A percentile compares a stretch with the other conserved stretches of the same genome.
Conservation (phyloP, 306 rosid species). For the Sechiopsis laciniata region DNA sequence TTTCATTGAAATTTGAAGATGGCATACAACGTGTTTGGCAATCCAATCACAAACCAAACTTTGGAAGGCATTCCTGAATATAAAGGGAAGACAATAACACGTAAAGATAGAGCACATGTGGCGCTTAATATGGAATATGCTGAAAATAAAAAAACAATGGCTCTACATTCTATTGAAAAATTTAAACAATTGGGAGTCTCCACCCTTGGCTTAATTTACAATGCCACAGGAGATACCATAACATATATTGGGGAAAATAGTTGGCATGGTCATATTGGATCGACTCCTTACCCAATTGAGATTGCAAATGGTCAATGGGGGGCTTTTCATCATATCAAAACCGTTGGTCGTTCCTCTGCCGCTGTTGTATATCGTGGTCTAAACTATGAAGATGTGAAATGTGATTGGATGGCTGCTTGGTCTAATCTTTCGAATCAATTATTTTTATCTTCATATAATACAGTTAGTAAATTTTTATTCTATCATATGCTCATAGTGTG, state of each 20-base stretch:
- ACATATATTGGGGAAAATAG: neutral
- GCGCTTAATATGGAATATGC: neutral
- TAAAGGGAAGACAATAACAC: neutral
- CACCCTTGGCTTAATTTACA: neutral
- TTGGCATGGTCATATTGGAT: neutral
- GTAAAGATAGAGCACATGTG: neutral
- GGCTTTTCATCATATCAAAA: constrained; percentile 8
- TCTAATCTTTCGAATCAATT: neutral
- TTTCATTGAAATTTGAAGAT: neutral
- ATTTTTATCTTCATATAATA: neutral
- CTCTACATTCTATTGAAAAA: no score
- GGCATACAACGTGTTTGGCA: neutral
- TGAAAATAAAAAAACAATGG: neutral
- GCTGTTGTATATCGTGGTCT: neutral
- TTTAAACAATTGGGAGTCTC: no score
- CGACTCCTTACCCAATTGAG: neutral
- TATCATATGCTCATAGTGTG: no score
- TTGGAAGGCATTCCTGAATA: neutral
- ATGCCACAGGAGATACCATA: neutral
- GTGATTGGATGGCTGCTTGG: constrained; percentile 7
- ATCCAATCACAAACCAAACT: neutral
- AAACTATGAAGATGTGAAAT: fast-evolving
- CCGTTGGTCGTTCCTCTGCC: neutral
- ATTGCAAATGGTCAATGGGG: constrained; percentile 24
- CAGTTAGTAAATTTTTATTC: neutral